phyloP scores from a whole-genome alignment of 108 stramenopile genomes.

The Stephanodiscus triporus region DNA sequence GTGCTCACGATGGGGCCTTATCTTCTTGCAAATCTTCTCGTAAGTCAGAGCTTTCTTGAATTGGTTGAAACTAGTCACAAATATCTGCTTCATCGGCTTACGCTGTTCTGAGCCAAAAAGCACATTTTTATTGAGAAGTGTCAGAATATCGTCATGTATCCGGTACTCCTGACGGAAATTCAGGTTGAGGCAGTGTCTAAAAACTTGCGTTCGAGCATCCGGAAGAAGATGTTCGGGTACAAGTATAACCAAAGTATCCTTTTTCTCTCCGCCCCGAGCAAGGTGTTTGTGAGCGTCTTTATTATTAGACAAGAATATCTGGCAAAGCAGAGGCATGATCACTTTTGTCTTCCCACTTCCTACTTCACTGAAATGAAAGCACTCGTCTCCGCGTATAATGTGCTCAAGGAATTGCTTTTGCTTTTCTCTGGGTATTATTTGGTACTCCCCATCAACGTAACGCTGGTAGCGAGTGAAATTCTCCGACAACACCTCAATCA shows the following conservation, averaged over 20 bases:
- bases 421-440: constrained; percentile 58
- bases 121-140: constrained; percentile 45
- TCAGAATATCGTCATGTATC: constrained; percentile 58
- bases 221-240: constrained; percentile 60
- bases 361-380: constrained; percentile 59
- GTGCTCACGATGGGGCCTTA: constrained; percentile 55
- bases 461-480: constrained; percentile 55
- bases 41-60: constrained; percentile 64
- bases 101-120: constrained; percentile 16
- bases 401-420: constrained; percentile 53
- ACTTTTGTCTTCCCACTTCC: constrained; percentile 50
- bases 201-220: constrained; percentile 57
- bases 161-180: constrained; percentile 59
- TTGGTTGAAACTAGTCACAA: constrained; percentile 62
- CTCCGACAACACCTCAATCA: constrained; percentile 50
- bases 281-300: constrained; percentile 43
- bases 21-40: constrained; percentile 56
- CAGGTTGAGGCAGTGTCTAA: constrained; percentile 54
- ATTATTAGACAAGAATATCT: constrained; percentile 52
- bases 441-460: constrained; percentile 50
- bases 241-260: constrained; percentile 52
- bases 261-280: constrained; percentile 51
- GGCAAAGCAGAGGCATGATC: constrained; percentile 56
- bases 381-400: constrained; percentile 55
- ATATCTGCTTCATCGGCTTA: constrained; percentile 46